A percentile compares a stretch with the other conserved stretches of the same genome.
These are phyloP conservation scores for Carex kokanica DNA, from an alignment of 176 grass and related monocot species.

Conservation along the genomic window DNA sequence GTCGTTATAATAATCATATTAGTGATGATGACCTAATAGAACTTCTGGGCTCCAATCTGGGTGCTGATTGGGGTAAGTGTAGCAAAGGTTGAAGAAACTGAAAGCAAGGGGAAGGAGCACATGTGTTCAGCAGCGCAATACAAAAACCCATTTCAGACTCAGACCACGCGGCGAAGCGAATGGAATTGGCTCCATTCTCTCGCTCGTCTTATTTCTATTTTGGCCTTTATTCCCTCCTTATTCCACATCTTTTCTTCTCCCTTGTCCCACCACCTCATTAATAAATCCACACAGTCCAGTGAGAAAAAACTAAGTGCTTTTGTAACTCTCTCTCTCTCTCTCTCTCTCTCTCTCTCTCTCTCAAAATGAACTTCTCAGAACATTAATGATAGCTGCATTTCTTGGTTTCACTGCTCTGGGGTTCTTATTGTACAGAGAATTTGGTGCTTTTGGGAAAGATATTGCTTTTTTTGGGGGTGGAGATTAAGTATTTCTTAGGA, in stretches of 20 bases:
- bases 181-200: constrained; percentile 15
- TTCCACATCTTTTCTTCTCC: constrained; percentile 12
- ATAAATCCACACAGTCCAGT: constrained; percentile 23
- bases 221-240: constrained; percentile 8
- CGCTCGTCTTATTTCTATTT: constrained; percentile 4
- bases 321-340: not conserved
- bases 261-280: not conserved
- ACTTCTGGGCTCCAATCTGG: not conserved
- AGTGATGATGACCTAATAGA: too few relatives aligned
- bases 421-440: constrained; percentile 20
- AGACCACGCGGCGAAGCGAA: constrained; percentile 18
- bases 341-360: not conserved
- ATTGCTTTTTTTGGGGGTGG: not conserved
- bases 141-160: not conserved
- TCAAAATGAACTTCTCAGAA: not conserved
- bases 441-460: constrained; percentile 14
- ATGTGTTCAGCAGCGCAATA: not conserved
- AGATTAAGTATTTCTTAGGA: constrained; percentile 4
- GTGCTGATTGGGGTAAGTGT: not conserved
- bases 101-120: not conserved
- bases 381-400: not conserved
- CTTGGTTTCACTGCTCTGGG: not conserved
- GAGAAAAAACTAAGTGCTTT: not conserved
- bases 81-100: not conserved
- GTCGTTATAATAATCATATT: too few relatives aligned